Evolutionary conservation across 75 land plant species (phyloP), one percentile per base, ranked within the genome.

Genomic region (Azolla pinnata): DNA sequence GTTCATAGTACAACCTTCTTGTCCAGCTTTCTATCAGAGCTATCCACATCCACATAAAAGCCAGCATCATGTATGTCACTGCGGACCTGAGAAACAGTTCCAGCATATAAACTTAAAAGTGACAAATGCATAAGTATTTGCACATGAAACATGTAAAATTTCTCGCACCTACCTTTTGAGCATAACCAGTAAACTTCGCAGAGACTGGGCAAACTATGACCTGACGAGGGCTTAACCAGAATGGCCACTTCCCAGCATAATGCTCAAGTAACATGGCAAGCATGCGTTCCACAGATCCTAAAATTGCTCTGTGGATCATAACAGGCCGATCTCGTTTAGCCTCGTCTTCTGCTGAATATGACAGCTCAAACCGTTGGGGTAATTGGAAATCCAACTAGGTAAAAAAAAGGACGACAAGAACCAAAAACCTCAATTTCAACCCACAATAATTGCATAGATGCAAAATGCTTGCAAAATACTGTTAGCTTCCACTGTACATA

Each of bases 211-310:
- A 90, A 62, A 95, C 88, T 73, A 95, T 90, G 48, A 87, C 85
- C 67, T 95, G 99, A 12, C 99, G 91, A n/a, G 99, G 99, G 65
- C 99, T 95, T 33, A 95, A 81, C 99, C 99, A 95, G 64, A 95
- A 90, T 0, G 99, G 99, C 99, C 99, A 95, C 55, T 95, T 95
- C 35, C 99, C 99, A 53, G 83, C 88, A 70, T 90, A 89, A 64
- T 95, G 96, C 57, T 95, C 99, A 58, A 95, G 68, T 25, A 95
- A 79, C 46, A 95, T 95, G 12, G 99, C 99, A 73, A 90, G 72
- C 99, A 95, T 95, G 3, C 99, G 82, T 63, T 95, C 99, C 48
- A 95, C 97, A 57, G 97, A 90, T 33, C 99, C 99, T 45, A 95
- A 69, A 31, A 95, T 72, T 0, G 99, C 99, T 38, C 99, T 67